Conservation (phyloP, 192 early-diverging fungal species). For the Podila epicladia region DNA sequence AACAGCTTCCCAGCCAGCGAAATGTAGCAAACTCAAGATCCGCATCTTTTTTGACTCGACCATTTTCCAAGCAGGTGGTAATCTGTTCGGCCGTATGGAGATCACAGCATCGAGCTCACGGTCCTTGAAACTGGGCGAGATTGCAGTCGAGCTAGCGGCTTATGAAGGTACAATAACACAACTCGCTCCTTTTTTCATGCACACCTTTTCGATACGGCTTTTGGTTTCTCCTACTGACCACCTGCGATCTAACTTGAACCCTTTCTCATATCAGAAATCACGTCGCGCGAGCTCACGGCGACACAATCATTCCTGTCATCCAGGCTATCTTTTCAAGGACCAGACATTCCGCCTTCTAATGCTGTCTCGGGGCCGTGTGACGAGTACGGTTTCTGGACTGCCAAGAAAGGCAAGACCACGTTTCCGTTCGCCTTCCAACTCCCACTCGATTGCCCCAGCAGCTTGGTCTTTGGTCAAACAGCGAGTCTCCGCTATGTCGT, state of each 20-base stretch:
- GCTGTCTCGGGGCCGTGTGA: slow-evolving; percentile 65
- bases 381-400: slow-evolving; percentile 63
- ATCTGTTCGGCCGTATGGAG: slow-evolving; percentile 64
- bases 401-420: slow-evolving; percentile 71
- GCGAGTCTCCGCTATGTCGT: slow-evolving; percentile 66
- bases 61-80: slow-evolving; percentile 67
- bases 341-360: slow-evolving; percentile 62
- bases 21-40: slow-evolving; percentile 68
- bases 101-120: slow-evolving; percentile 53
- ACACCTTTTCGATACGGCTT: background rate
- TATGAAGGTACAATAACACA: slow-evolving; percentile 59
- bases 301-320: slow-evolving; percentile 64
- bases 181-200: too few relatives aligned
- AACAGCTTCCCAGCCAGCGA: slow-evolving; percentile 59
- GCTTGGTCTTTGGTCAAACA: slow-evolving; percentile 56
- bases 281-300: slow-evolving; percentile 51
- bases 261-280: slow-evolving; percentile 52
- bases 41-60: slow-evolving; percentile 66
- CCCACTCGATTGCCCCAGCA: slow-evolving; percentile 68
- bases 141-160: slow-evolving; percentile 67
- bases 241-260: slow-evolving; percentile 33
- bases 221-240: background rate
- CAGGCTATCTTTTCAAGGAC: slow-evolving; percentile 65
- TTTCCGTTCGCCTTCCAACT: slow-evolving; percentile 73
- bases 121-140: slow-evolving; percentile 68